These are phyloP conservation scores for Phyllostachys edulis DNA, from an alignment of 176 grass and related monocot species.

Conservation along the genomic window DNA sequence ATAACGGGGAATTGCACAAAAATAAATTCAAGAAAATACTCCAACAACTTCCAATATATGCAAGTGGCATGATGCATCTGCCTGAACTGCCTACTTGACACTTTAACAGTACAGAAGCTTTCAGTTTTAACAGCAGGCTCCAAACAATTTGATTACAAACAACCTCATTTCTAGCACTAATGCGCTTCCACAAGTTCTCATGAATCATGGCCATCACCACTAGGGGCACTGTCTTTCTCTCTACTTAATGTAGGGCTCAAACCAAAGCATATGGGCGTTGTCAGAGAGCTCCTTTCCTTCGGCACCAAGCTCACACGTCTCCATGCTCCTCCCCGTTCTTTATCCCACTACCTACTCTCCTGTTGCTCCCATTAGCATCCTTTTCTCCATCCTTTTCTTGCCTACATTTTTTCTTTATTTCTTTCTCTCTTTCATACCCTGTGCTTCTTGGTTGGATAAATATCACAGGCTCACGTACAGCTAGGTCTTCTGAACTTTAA, in stretches of 20 bases:
- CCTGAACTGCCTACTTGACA: slow-evolving; percentile 24
- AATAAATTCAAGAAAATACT: background rate
- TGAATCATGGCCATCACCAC: slow-evolving; percentile 43
- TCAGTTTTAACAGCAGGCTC: slow-evolving; percentile 5
- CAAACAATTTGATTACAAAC: slow-evolving; percentile 29
- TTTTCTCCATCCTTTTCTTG: slow-evolving; percentile 34
- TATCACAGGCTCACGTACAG: slow-evolving; percentile 28
- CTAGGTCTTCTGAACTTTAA: slow-evolving; percentile 33
- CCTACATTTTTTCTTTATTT: background rate
- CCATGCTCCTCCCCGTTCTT: slow-evolving; percentile 39
- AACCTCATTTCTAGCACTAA: slow-evolving; percentile 23
- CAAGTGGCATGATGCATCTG: slow-evolving; percentile 16
- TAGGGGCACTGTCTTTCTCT: background rate
- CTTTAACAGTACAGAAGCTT: slow-evolving; percentile 27
- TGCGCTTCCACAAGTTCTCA: slow-evolving; percentile 43
- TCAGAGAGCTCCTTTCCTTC: slow-evolving; percentile 50
- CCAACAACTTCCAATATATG: background rate
- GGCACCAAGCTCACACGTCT: slow-evolving; percentile 63
- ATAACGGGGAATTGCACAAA: background rate
- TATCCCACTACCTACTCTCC: slow-evolving; percentile 41
- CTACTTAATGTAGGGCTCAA: slow-evolving; percentile 51
- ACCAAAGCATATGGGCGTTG: slow-evolving; percentile 55
- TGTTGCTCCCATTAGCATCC: slow-evolving; percentile 41
- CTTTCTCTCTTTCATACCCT: slow-evolving; percentile 22
- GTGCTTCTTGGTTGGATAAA: slow-evolving; percentile 46